Evolutionary conservation across 2,329 filamentous ascomycete species (phyloP), one percentile per base, ranked within the genome.

Genomic region (Emericellopsis atlantica): DNA sequence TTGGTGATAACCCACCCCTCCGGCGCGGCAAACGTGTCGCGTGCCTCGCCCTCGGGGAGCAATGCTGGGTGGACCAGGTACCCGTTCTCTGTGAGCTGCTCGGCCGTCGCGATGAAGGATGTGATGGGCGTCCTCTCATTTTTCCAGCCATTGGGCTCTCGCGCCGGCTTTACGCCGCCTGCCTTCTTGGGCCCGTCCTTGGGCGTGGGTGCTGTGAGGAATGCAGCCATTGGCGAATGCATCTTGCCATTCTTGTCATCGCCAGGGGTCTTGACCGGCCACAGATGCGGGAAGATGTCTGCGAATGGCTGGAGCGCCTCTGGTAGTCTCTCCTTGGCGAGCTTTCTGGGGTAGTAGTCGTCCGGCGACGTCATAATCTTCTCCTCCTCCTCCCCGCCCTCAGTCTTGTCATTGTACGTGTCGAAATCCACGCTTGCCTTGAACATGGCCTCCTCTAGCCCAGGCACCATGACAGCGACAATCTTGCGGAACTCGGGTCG

Each of bases 371-470:
- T 65, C n/a, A 52, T 46, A 12, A 59, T 47, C 3, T 45, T 40
- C 34, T 62, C 54, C 15, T 62, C 53, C 38, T 56, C 55, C 16
- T 50, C 45, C 43, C 51, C 49, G 18, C 55, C 50, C 38, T 51
- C 41, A 41, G 46, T 47, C 45, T 49, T 45, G 21, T 63, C 55
- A 35, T 68, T 65, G 51, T 69, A 76, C 1, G 54, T 60, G 9
- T 60, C 54, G 38, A 70, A 70, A 47, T 77, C 62, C 32, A 72
- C 66, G 32, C 61, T 55, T 11, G 75, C 70, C 57, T 83, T 76
- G 62, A 96, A 94, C 84, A 96, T 92, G 46, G 79, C 83, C 52
- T 86, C 76, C 55, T 96, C 90, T 21, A 98, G 64, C 0, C 92
- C 92, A 10, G 92, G 92, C 10, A 95, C 79, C 84, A 95, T 90